phyloP scores from a whole-genome alignment of 2,329 filamentous ascomycete genomes.

The Fusarium oxysporum region DNA sequence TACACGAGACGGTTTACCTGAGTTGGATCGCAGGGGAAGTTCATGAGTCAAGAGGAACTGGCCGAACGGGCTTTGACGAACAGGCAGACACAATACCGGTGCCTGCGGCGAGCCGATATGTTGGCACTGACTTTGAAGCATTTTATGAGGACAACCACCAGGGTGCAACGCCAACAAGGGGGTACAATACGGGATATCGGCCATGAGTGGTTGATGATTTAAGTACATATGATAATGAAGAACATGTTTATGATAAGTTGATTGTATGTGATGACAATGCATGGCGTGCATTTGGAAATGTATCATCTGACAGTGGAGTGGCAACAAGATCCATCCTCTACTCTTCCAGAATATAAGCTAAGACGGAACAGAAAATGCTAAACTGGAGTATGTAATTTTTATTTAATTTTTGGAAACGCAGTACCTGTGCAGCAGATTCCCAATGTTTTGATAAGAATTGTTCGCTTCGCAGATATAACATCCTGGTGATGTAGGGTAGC shows the following conservation, averaged over 20 bases:
- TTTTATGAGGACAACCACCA: slow-evolving; percentile 33
- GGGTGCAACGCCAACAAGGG: not conserved
- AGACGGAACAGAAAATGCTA: fast-evolving
- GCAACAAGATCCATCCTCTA: not conserved
- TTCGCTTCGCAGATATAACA: not conserved
- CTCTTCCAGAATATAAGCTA: fast-evolving
- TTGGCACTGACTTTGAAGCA: slow-evolving; percentile 44
- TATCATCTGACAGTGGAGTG: fast-evolving
- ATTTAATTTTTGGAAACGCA: fast-evolving
- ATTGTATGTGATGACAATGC: not conserved
- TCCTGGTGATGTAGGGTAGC: not conserved
- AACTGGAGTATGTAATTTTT: fast-evolving
- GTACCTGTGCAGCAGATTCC: fast-evolving
- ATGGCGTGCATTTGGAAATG: fast-evolving
- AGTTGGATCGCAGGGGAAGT: slow-evolving; percentile 51
- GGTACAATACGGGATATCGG: slow-evolving; percentile 34
- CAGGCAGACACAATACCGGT: slow-evolving; percentile 1
- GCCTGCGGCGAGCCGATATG: slow-evolving; percentile 25
- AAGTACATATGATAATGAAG: not conserved
- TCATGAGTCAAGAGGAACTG: slow-evolving; percentile 28
- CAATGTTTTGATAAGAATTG: not conserved
- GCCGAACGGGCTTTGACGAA: slow-evolving; percentile 9
- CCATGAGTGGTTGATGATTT: not conserved
- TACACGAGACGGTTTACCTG: slow-evolving; percentile 53
- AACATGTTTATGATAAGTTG: not conserved